Evolutionary conservation across 805 yeast genomes (phyloP), one percentile per base, ranked within the genome.

Genomic region (Clavispora santaluciae): DNA sequence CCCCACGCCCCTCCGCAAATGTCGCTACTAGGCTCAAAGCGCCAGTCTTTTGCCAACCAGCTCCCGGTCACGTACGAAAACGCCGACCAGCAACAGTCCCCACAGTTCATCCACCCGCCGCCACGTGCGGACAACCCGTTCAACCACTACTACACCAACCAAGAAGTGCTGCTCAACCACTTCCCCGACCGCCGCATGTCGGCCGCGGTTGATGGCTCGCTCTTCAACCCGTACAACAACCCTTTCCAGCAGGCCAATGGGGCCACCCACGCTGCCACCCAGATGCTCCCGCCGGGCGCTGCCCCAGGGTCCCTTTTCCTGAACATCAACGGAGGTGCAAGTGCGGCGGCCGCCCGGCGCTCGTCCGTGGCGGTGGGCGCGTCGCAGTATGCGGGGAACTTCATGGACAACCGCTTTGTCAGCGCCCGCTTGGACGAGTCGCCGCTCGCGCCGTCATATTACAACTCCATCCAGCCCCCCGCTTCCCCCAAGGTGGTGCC

Each of bases 21-120:
- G 16, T 64, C 64, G 9, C 49, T 63, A 7, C 51, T 60, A 30
- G 63, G 56, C 34, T 24, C 38, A 22, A 68, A 61, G 39, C 59
- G 54, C 22, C 50, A 39, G 31, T 64, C 69, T n/a, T 68, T 64
- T 42, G 62, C 73, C 10, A 67, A 64, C 48, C 77, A 72, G 43
- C 55, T 75, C 11, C 76, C 78, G 20, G 68, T 75, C 2, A 75
- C 79, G 2, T 75, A 75, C 53, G 81, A 75, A 50, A 69, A 63
- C 12, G 53, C 52, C 26, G 51, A 51, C 36, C 59, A 51, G 45
- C 60, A 51, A 25, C 40, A 42, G 22, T 62, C 65, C 6, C 48
- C 43, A 21, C 18, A 15, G 28, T 63, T 50, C 41, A 55, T 66
- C n/a, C 63, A 63, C 33, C 74, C 74, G 9, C 75, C 75, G 11